A percentile compares a stretch with the other conserved stretches of the same genome.
Evolutionary conservation across 139 green algal species (phyloP).

Genomic region (Chara braunii): DNA sequence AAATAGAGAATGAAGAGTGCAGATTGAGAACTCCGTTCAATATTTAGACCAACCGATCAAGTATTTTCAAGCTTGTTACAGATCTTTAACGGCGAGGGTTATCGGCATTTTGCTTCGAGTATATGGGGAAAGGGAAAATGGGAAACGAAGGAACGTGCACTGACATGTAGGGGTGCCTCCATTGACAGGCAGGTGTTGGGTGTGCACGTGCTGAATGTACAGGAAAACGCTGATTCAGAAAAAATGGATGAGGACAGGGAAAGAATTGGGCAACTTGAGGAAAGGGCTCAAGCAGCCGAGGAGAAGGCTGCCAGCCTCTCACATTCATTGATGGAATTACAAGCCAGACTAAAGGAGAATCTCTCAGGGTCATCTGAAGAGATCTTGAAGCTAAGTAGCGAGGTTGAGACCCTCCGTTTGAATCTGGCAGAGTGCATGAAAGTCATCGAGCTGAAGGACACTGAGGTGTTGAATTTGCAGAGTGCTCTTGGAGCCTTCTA

Average conservation of each 20-base stretch:
- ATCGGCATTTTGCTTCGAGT: too few species aligned
- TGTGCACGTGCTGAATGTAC: too few species aligned
- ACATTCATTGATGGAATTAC: background rate
- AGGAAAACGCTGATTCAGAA: slow-evolving; percentile 25
- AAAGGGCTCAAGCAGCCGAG: too few species aligned
- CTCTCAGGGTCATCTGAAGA: slow-evolving; percentile 1
- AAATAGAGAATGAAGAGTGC: too few species aligned
- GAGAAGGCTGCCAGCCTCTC: background rate
- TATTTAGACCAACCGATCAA: too few species aligned
- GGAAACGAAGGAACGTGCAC: too few species aligned
- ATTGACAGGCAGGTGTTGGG: too few species aligned
- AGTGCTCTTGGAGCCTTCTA: slow-evolving; percentile 33
- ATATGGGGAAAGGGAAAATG: too few species aligned
- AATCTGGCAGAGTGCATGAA: slow-evolving; percentile 5
- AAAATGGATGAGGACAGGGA: slow-evolving; percentile 27
- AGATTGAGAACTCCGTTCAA: too few species aligned
- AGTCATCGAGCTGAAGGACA: slow-evolving; percentile 13
- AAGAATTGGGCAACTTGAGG: slow-evolving; percentile 12
- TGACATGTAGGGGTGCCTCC: too few species aligned
- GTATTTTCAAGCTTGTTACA: too few species aligned
- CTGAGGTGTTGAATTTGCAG: slow-evolving; percentile 33
- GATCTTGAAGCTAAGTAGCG: background rate
- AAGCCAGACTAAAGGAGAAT: background rate
- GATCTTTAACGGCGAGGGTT: too few species aligned
- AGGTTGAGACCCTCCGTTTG: slow-evolving; percentile 4